Conservation (phyloP, 768 basidiomycete species). For the Porphyrellus cyaneotinctus region DNA sequence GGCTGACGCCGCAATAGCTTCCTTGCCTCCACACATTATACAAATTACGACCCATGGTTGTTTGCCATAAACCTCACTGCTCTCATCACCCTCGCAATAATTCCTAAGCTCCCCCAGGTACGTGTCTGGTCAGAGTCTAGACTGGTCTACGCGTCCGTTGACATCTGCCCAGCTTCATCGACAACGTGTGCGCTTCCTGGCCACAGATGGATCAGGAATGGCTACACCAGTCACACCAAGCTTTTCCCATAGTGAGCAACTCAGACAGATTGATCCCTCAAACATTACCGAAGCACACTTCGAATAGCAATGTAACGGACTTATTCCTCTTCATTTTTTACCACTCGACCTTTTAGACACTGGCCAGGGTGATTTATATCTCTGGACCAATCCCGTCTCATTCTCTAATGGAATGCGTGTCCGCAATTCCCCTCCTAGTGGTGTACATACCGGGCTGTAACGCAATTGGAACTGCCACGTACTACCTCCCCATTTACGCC, state of each 20-base stretch:
- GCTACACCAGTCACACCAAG: constrained; percentile 61
- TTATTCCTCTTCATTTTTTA: constrained; percentile 9
- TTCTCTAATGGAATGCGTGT: constrained; percentile 17
- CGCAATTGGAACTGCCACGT: constrained; percentile 15
- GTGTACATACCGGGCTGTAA: constrained; percentile 33
- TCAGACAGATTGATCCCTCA: constrained; percentile 26
- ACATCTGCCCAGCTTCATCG: constrained; percentile 61
- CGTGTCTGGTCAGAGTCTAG: constrained; percentile 17
- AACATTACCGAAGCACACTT: constrained; percentile 50
- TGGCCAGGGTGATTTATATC: constrained; percentile 9
- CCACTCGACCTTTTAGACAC: constrained; percentile 18
- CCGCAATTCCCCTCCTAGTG: constrained; percentile 30
- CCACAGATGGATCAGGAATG: constrained; percentile 59
- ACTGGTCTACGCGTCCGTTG: constrained; percentile 11
- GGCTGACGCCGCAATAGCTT: constrained; percentile 51
- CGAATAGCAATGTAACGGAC: constrained; percentile 23
- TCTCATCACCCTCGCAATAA: constrained; percentile 69
- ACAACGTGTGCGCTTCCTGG: constrained; percentile 74
- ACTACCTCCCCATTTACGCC: constrained; percentile 14
- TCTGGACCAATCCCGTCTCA: constrained; percentile 10
- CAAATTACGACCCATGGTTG: constrained; percentile 90
- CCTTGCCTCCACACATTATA: constrained; percentile 96
- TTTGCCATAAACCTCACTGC: constrained; percentile 89
- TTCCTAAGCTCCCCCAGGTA: constrained; percentile 96
- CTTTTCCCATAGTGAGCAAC: constrained; percentile 50